phyloP scores from a whole-genome alignment of 2,329 filamentous ascomycete genomes.

The Nothomitra cinnamomea region DNA sequence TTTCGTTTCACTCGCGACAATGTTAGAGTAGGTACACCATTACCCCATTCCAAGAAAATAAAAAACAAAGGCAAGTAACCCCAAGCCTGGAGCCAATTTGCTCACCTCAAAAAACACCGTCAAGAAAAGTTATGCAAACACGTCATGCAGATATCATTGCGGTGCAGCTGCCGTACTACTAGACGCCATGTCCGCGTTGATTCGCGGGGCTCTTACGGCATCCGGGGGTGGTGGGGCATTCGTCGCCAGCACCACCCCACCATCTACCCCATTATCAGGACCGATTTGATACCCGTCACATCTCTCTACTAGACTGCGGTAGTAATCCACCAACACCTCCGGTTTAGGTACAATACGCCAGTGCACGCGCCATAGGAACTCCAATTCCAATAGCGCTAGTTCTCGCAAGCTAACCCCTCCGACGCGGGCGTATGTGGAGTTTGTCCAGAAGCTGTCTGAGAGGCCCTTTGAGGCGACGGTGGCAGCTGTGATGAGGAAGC shows the following conservation, averaged over 20 bases:
- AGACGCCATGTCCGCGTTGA: neutral
- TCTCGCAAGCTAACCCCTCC: constrained; percentile 84
- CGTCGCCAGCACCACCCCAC: no score
- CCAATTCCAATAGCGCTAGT: constrained; percentile 77
- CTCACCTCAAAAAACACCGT: no score
- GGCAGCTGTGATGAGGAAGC: constrained; percentile 88
- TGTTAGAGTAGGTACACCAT: no score
- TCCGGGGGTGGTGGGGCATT: neutral
- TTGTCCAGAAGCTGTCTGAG: constrained; percentile 96
- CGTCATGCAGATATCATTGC: no score
- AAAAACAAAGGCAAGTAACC: no score
- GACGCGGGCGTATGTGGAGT: constrained; percentile 85
- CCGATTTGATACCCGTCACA: constrained; percentile 35
- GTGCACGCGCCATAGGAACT: constrained; percentile 81
- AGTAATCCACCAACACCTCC: constrained; percentile 86
- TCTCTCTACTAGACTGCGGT: constrained; percentile 63
- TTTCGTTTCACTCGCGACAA: no score
- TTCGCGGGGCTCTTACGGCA: neutral
- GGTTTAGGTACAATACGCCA: constrained; percentile 96
- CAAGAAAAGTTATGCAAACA: no score
- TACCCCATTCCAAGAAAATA: no score
- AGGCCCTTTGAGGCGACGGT: constrained; percentile 93
- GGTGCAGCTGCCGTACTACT: no score
- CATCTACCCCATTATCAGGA: neutral
- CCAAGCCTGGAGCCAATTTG: no score